Conservation (phyloP, 2,329 filamentous ascomycete genomes). For the Sclerotiophoma versabilis region DNA sequence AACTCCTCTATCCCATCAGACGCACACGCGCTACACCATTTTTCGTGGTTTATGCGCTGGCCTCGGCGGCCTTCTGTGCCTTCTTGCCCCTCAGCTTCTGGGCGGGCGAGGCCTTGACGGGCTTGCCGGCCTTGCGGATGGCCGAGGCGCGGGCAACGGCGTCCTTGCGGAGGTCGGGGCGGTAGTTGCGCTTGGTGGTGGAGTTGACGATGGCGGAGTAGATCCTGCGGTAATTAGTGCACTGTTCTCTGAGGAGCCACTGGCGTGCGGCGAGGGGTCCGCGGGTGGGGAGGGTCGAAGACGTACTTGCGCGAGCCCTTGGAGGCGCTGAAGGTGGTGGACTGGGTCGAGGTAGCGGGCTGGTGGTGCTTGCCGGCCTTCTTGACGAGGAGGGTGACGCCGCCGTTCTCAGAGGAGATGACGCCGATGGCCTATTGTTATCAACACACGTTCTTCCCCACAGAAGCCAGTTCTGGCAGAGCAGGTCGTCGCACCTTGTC, state of each 20-base stretch:
- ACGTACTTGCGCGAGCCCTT: slow-evolving; percentile 83
- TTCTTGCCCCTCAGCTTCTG: slow-evolving; percentile 80
- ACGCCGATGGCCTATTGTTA: slow-evolving; percentile 78
- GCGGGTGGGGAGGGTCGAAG: neutral
- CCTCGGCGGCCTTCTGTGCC: slow-evolving; percentile 70
- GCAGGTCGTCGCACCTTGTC: slow-evolving; percentile 93
- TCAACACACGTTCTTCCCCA: slow-evolving; percentile 14
- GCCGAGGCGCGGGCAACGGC: slow-evolving; percentile 89
- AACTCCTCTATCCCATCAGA: slow-evolving; percentile 2
- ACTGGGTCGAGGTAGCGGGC: slow-evolving; percentile 72
- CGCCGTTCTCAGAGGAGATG: slow-evolving; percentile 76
- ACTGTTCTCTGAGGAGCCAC: neutral
- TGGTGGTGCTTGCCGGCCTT: slow-evolving; percentile 74
- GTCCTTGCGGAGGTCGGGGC: slow-evolving; percentile 58
- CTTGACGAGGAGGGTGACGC: slow-evolving; percentile 84
- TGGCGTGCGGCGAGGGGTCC: too few relatives aligned
- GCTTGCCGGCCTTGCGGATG: slow-evolving; percentile 78
- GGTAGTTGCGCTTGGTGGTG: slow-evolving; percentile 86
- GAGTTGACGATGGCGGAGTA: slow-evolving; percentile 87
- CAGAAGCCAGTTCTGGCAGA: too few relatives aligned
- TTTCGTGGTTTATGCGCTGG: slow-evolving; percentile 35
- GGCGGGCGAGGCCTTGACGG: slow-evolving; percentile 77
- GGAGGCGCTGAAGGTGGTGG: slow-evolving; percentile 72
- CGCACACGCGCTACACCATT: neutral
- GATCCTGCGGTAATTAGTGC: slow-evolving; percentile 59